These are phyloP conservation scores for Yarrowia osloensis DNA, from an alignment of 805 yeast genomes.

Conservation along the genomic window DNA sequence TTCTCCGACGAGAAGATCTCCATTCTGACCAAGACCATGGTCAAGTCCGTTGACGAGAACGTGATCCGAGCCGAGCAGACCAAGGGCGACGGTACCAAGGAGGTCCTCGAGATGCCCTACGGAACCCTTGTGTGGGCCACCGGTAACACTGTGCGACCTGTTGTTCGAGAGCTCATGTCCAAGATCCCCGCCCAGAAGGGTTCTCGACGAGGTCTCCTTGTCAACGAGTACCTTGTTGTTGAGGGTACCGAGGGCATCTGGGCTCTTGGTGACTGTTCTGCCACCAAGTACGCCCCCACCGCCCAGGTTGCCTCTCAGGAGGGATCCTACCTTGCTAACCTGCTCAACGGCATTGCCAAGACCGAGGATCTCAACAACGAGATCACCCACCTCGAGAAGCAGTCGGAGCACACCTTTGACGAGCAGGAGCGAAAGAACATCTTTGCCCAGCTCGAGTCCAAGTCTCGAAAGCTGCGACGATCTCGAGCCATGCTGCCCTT, in stretches of 20 bases:
- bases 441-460: constrained; percentile 51
- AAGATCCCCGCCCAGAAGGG: constrained; percentile 70
- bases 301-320: constrained; percentile 98
- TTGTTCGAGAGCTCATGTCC: constrained; percentile 65
- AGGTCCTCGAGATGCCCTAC: constrained; percentile 69
- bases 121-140: constrained; percentile 97
- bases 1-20: constrained; percentile 69
- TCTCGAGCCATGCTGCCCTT: constrained; percentile 53
- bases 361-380: constrained; percentile 44
- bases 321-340: constrained; percentile 76
- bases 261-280: constrained; percentile 94
- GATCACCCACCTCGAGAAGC: constrained; percentile 46
- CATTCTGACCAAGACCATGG: constrained; percentile 82
- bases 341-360: constrained; percentile 57
- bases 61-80: constrained; percentile 71
- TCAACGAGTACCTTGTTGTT: constrained; percentile 78
- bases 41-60: constrained; percentile 75
- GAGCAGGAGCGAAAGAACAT: constrained; percentile 44
- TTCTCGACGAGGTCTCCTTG: constrained; percentile 87
- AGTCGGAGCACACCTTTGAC: constrained; percentile 35
- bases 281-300: constrained; percentile 88
- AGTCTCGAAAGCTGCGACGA: constrained; percentile 46
- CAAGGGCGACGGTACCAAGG: constrained; percentile 64
- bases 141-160: constrained; percentile 86
- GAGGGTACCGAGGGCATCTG: constrained; percentile 81